Base-by-base conservation (phyloP, 257 asterid species). In the Cynanchum wilfordii region DNA sequence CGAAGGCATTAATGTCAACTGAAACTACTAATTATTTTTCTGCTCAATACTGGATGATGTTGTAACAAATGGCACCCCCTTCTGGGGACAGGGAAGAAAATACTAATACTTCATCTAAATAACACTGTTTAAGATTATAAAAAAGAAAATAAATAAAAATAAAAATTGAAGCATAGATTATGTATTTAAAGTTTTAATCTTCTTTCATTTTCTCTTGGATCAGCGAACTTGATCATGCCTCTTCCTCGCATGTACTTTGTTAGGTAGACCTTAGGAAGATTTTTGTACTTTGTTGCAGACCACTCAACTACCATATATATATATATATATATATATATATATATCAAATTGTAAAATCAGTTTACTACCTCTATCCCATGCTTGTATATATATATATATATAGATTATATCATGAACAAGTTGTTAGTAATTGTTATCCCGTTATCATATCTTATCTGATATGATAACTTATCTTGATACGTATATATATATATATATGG, bases 171-270 rank as follows among this genome's bases (percentile, higher is more conserved):
- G 7, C 42, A 38, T 6, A 38, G 20, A 50, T 50, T 50, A 50
- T 50, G n/a, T 50, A 15, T 50, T 6, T 12, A 5, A 11, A 49
- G 55, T n/a, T n/a, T 38, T 17, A 42, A 24, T 67, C 55, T 47
- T 47, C 25, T 27, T 29, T 25, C 29, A 5, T 47, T 49, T 66
- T 68, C 47, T 12, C 24, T 16, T 27, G 55, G 62, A 50, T 68
- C 42, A 68, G 59, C 72, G 33, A 47, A 45, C 25, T 13, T 52
- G 17, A 49, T 10, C 19, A 16, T 52, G 63, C 25, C 7, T 44
- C 29, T 17, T 44, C 51, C n/a, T 73, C 38, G 55, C 76, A 62
- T 38, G 57, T 73, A n/a, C n/a, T n/a, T 47, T 29, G 70, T 47
- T 47, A 20, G 52, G 15, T 59, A 69, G 33, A 64, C 69, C 40